Percentiles rank a stretch among this genome's conserved stretches.
Evolutionary conservation across 1,284 basidiomycete genomes (phyloP).

Genomic region (Leccinum pachyderme): DNA sequence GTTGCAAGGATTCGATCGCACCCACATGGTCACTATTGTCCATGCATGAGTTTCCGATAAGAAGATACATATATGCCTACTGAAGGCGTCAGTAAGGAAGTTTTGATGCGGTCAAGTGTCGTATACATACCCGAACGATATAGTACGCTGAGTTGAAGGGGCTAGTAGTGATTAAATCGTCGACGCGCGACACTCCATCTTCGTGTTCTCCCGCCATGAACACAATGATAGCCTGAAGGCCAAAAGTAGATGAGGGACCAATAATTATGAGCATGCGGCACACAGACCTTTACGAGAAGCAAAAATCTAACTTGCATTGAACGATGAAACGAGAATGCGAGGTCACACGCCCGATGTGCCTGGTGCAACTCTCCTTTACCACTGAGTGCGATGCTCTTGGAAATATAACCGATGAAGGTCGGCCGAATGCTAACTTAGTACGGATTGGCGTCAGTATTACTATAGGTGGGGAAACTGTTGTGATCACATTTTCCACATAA

Average conservation of each 20-base stretch:
- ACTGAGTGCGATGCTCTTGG: background rate
- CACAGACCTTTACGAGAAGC: background rate
- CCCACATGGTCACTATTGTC: background rate
- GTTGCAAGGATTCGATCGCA: background rate
- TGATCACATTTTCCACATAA: too few relatives aligned
- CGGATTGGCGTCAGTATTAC: too few relatives aligned
- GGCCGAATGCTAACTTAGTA: background rate
- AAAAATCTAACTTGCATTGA: background rate
- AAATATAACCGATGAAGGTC: background rate
- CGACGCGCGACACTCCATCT: background rate
- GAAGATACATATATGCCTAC: background rate
- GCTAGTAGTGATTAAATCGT: background rate
- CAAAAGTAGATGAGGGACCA: background rate
- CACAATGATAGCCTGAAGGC: background rate
- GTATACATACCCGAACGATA: background rate
- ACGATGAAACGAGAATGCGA: background rate
- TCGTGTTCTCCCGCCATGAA: background rate
- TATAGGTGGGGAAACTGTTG: too few relatives aligned
- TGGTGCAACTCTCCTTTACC: background rate
- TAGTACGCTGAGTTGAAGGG: background rate
- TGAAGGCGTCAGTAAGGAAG: background rate
- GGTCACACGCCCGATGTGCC: background rate
- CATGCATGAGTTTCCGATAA: background rate
- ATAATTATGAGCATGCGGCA: background rate
- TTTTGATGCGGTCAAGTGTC: background rate